Percentiles rank a stretch among this genome's conserved stretches.
phyloP scores from a whole-genome alignment of 495 filamentous ascomycete genomes.

The Achaetomiella virescens region DNA sequence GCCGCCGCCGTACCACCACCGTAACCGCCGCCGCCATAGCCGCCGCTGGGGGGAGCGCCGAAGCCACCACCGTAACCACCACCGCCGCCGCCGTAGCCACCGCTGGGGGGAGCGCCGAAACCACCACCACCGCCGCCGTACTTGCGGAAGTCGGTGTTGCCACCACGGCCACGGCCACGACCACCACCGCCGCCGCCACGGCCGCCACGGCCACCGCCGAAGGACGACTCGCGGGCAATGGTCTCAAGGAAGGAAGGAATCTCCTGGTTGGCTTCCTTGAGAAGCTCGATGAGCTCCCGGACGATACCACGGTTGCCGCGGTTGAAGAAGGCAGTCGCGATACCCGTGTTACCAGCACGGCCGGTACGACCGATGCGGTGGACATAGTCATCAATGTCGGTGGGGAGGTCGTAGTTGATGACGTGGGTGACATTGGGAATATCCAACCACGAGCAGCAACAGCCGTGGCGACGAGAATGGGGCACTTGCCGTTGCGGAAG shows the following conservation, averaged over 20 bases:
- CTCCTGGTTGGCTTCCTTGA: conserved; percentile 98
- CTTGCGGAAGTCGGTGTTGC: conserved; percentile 88
- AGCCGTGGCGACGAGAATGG: conserved; percentile 93
- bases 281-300: conserved; percentile 85
- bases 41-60: conserved; percentile 57
- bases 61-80: conserved; percentile 33
- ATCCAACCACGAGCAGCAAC: conserved; percentile 93
- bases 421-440: conserved; percentile 98
- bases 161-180: conserved; percentile 55
- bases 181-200: conserved; percentile 66
- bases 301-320: conserved; percentile 97
- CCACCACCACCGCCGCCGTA: conserved; percentile 54
- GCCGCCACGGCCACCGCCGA: conserved; percentile 66
- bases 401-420: conserved; percentile 97
- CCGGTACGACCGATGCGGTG: conserved; percentile 99
- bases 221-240: conserved; percentile 88
- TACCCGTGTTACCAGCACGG: conserved; percentile 97
- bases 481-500: conserved; percentile 93
- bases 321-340: conserved; percentile 99
- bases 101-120: conserved; percentile 37
- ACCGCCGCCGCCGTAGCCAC: conserved; percentile 45
- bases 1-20: conserved; percentile 62
- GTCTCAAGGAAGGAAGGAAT: conserved; percentile 89
- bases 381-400: conserved; percentile 98
- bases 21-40: conserved; percentile 46